Conservation (phyloP, 768 basidiomycete genomes). For the Lactarius deliciosus region DNA sequence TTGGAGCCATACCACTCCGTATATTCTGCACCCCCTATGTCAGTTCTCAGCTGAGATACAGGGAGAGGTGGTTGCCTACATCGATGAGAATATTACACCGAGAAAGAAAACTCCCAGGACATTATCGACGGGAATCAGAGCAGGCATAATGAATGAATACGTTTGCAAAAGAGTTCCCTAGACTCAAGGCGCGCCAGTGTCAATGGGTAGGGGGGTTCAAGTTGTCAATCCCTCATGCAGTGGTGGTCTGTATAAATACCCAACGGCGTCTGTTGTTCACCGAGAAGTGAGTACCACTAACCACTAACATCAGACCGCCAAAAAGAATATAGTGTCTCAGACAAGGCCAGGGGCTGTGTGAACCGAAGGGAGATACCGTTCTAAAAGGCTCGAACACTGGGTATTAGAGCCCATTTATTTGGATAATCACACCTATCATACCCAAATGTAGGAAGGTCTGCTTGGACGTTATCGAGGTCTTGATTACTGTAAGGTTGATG, state of each 20-base stretch:
- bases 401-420: too few species aligned
- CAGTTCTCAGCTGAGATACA: neutral
- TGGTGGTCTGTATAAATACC: neutral
- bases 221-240: neutral
- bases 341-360: neutral
- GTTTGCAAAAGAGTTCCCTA: neutral
- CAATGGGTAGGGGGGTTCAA: neutral
- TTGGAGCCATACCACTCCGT: slow-evolving; percentile 11
- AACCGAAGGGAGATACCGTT: too few species aligned
- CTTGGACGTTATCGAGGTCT: too few species aligned
- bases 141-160: neutral
- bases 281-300: neutral
- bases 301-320: neutral
- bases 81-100: slow-evolving; percentile 11
- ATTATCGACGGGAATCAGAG: neutral
- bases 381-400: too few species aligned
- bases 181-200: neutral
- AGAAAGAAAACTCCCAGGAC: slow-evolving; percentile 3
- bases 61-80: neutral
- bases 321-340: neutral
- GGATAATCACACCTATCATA: too few species aligned
- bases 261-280: neutral
- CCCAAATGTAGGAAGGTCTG: too few species aligned
- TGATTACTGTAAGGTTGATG: too few species aligned
- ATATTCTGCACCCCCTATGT: slow-evolving; percentile 2